Conservation (phyloP, 2,329 filamentous ascomycete species). For the Hansfordia pulvinata region DNA sequence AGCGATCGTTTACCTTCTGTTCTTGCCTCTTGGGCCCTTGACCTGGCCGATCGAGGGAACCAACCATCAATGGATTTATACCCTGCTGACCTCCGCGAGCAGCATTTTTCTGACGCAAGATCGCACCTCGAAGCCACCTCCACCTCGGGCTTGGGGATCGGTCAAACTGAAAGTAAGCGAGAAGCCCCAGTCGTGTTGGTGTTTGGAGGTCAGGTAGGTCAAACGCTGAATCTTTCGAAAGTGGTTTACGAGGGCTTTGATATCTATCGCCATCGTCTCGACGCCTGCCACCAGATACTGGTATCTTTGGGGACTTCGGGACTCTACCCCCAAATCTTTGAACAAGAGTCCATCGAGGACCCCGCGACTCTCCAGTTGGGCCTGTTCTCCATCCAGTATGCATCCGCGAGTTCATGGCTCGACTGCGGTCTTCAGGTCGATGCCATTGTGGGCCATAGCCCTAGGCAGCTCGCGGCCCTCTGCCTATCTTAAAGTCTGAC, state of each 20-base stretch:
- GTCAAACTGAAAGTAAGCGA: too few species aligned
- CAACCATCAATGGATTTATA: too few species aligned
- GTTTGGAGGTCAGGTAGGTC: too few species aligned
- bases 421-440: slow-evolving; percentile 15
- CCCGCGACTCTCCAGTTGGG: slow-evolving; percentile 19
- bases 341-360: slow-evolving; percentile 8
- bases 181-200: too few species aligned
- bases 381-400: slow-evolving; percentile 24
- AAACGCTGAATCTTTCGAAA: too few species aligned
- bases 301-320: slow-evolving; percentile 5
- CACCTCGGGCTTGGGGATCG: too few species aligned
- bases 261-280: slow-evolving; percentile 11
- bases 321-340: slow-evolving; percentile 17
- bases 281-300: slow-evolving; percentile 5
- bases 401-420: slow-evolving; percentile 19
- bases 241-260: slow-evolving; percentile 10
- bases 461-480: slow-evolving; percentile 25
- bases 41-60: too few species aligned
- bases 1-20: too few species aligned
- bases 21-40: too few species aligned
- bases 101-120: too few species aligned
- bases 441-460: slow-evolving; percentile 23
- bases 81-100: too few species aligned
- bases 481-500: slow-evolving; percentile 18
- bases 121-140: too few species aligned